Percentiles rank a stretch among this genome's conserved stretches.
Conservation (phyloP, 116 monocot species). For the Trichopus zeylanicus region DNA sequence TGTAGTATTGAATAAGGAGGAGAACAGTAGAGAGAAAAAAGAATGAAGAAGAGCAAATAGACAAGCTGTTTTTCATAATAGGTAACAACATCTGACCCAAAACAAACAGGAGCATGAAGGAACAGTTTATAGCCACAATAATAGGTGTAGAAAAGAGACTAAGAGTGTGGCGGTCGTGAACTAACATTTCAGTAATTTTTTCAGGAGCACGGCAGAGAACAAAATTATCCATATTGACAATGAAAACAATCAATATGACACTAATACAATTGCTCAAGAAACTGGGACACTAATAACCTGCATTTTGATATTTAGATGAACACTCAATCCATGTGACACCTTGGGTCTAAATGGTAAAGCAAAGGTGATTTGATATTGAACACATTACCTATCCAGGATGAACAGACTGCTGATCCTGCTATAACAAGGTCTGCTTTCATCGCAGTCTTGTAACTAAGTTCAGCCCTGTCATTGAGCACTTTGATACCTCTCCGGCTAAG, state of each 20-base stretch:
- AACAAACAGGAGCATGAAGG: not conserved
- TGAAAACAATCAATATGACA: no score
- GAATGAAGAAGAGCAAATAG: no score
- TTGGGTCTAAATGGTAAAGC: not conserved
- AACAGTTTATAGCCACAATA: not conserved
- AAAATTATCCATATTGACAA: not conserved
- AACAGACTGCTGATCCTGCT: conserved; percentile 85
- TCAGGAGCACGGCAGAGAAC: not conserved
- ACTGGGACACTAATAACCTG: not conserved
- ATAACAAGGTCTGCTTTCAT: conserved; percentile 71
- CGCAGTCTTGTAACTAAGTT: conserved; percentile 65
- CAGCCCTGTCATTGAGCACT: conserved; percentile 55
- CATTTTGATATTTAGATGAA: not conserved
- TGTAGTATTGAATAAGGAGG: no score
- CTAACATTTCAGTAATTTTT: conserved; percentile 1
- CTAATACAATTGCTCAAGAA: no score
- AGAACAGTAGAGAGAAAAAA: no score
- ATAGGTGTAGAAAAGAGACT: not conserved
- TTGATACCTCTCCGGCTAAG: conserved; percentile 69
- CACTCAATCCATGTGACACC: not conserved
- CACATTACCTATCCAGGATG: conserved; percentile 89
- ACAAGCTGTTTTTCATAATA: no score
- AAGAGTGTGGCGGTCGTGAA: not conserved
- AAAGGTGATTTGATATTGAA: no score
- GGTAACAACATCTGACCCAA: no score